Evolutionary conservation across 31 red algal genomes (phyloP).

Genomic region (Asparagopsis taxiformis): DNA sequence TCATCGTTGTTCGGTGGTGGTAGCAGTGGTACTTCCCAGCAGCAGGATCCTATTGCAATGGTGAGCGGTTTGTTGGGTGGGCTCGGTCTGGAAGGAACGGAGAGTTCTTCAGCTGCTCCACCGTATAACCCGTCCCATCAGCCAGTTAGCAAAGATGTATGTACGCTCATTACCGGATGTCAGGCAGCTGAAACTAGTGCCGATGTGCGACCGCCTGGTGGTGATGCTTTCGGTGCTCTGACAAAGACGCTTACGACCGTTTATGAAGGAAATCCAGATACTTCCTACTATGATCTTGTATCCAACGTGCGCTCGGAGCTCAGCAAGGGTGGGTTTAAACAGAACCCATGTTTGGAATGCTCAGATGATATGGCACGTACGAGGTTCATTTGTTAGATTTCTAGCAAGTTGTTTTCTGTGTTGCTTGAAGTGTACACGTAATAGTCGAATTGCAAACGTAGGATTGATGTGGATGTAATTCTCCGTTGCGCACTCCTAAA

Average conservation of each 20-base stretch:
- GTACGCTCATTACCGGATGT: conserved; percentile 85
- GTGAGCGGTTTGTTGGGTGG: conserved; percentile 41
- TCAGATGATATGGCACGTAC: conserved; percentile 30
- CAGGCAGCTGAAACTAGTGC: conserved; percentile 80
- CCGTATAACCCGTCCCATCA: conserved; percentile 54
- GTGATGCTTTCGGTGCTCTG: conserved; percentile 73
- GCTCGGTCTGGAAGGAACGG: conserved; percentile 18
- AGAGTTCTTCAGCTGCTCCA: conserved; percentile 28
- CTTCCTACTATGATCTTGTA: conserved; percentile 67
- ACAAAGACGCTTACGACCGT: conserved; percentile 63
- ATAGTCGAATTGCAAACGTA: neutral
- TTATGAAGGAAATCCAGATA: conserved; percentile 71
- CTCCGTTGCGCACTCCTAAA: no score
- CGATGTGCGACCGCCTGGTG: conserved; percentile 79
- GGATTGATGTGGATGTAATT: no score
- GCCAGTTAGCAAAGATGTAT: conserved; percentile 54
- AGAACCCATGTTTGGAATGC: conserved; percentile 88
- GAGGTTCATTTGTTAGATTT: conserved; percentile 80
- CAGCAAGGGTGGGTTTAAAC: conserved; percentile 42
- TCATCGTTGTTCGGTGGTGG: conserved; percentile 22
- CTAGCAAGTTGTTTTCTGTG: no score
- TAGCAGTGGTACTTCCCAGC: neutral
- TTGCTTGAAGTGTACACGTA: neutral
- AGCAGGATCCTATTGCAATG: conserved; percentile 26
- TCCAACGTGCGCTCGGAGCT: conserved; percentile 38